A percentile compares a stretch with the other conserved stretches of the same genome.
phyloP scores from a whole-genome alignment of 2,329 filamentous ascomycete species.

The Cladosporium sp. region DNA sequence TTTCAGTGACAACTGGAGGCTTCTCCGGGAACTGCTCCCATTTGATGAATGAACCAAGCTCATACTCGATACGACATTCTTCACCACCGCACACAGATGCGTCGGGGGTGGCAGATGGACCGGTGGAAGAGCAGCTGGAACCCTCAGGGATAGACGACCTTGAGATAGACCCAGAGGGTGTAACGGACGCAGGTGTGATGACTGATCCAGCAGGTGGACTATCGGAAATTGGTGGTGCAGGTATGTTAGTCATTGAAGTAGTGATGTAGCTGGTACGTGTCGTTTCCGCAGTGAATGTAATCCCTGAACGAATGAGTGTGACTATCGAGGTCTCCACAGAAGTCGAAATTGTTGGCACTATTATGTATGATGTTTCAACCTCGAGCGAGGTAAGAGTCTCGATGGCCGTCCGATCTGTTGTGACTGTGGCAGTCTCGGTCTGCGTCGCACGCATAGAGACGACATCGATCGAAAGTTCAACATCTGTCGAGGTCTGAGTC shows the following conservation, averaged over 20 bases:
- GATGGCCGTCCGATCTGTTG: neutral
- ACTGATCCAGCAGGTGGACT: neutral
- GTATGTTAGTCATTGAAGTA: neutral
- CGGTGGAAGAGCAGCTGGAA: slow-evolving; percentile 8
- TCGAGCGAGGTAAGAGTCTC: neutral
- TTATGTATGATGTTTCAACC: neutral
- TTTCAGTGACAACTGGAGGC: slow-evolving; percentile 23
- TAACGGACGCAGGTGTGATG: neutral
- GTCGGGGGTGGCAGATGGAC: slow-evolving; percentile 5
- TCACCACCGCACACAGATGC: slow-evolving; percentile 21
- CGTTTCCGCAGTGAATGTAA: slow-evolving; percentile 12
- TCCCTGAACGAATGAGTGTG: slow-evolving; percentile 1
- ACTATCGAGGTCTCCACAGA: slow-evolving; percentile 4
- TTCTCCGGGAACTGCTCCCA: slow-evolving; percentile 21
- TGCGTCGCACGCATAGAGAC: neutral
- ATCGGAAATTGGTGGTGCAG: too few species aligned
- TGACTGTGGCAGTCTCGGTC: neutral
- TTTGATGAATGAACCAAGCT: slow-evolving; percentile 23
- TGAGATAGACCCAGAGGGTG: neutral
- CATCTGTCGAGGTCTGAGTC: neutral
- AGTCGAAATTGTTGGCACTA: neutral
- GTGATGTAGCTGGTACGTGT: slow-evolving; percentile 8
- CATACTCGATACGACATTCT: slow-evolving; percentile 25
- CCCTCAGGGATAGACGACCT: neutral
- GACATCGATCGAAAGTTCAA: neutral